phyloP scores from a whole-genome alignment of 2,329 filamentous ascomycete genomes.

The Nannizziopsis barbatae region DNA sequence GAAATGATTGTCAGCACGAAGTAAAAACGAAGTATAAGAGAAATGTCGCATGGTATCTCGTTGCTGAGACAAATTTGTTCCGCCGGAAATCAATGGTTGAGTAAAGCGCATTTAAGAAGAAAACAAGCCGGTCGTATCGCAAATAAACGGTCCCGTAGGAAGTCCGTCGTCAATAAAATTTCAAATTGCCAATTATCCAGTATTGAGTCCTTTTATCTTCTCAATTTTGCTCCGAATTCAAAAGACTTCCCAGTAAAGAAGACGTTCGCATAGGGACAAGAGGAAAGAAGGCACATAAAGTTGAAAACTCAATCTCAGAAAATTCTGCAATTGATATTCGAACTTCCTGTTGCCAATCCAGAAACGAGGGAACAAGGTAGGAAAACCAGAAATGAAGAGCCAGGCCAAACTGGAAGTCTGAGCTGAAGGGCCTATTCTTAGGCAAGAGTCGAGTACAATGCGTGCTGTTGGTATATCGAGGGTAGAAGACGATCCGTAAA shows the following conservation, averaged over 20 bases:
- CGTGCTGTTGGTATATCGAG: not conserved
- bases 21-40: not conserved
- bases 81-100: too few species aligned
- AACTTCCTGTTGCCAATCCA: not conserved
- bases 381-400: not conserved
- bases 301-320: not conserved
- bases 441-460: not conserved
- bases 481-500: slow-evolving; percentile 7
- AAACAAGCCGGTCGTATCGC: slow-evolving; percentile 1
- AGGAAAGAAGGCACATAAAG: not conserved
- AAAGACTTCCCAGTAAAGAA: not conserved
- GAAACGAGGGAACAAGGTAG: not conserved
- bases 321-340: not conserved
- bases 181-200: not conserved
- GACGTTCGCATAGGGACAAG: slow-evolving; percentile 1
- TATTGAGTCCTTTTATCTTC: not conserved
- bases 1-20: not conserved
- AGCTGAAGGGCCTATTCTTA: not conserved
- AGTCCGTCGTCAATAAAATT: not conserved
- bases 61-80: too few species aligned
- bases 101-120: not conserved
- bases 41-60: not conserved
- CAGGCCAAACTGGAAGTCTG: not conserved
- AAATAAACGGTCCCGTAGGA: not conserved
- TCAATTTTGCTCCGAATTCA: slow-evolving; percentile 4